Evolutionary conservation across 1,284 basidiomycete genomes (phyloP).

Genomic region (Boletellus deceptivus): DNA sequence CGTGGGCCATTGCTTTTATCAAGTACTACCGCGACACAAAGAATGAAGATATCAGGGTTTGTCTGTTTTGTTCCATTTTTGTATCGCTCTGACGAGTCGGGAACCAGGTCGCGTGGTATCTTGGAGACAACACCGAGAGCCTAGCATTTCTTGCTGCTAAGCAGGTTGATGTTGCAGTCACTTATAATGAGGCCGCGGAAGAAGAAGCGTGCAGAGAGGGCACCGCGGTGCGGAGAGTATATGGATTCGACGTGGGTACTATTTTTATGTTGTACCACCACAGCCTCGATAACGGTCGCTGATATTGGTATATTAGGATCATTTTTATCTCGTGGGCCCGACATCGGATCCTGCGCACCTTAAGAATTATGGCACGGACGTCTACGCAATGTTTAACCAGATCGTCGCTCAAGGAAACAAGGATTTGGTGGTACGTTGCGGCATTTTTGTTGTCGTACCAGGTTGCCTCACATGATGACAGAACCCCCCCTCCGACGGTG

Average conservation of each 20-base stretch:
- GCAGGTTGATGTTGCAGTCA: slow-evolving; percentile 45
- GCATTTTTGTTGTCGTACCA: background rate
- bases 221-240: slow-evolving; percentile 32
- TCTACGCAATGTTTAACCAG: slow-evolving; percentile 20
- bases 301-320: slow-evolving; percentile 13
- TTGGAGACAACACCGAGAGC: slow-evolving; percentile 50
- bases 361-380: slow-evolving; percentile 2
- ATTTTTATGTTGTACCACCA: slow-evolving; percentile 29
- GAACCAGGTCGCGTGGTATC: slow-evolving; percentile 46
- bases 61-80: slow-evolving; percentile 4
- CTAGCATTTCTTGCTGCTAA: slow-evolving; percentile 38
- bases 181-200: slow-evolving; percentile 51
- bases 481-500: slow-evolving; percentile 20
- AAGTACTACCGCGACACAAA: slow-evolving; percentile 31
- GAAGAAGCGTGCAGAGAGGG: slow-evolving; percentile 29
- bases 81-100: background rate
- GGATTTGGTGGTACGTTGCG: slow-evolving; percentile 18
- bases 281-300: too few species aligned
- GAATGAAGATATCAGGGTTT: slow-evolving; percentile 37
- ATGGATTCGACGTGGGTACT: slow-evolving; percentile 42
- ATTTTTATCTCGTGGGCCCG: slow-evolving; percentile 25
- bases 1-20: slow-evolving; percentile 46
- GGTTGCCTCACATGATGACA: slow-evolving; percentile 2
- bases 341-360: slow-evolving; percentile 18
- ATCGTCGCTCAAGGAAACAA: slow-evolving; percentile 24